Evolutionary conservation across 1,284 basidiomycete genomes (phyloP).

Genomic region (Sutorius eximius): DNA sequence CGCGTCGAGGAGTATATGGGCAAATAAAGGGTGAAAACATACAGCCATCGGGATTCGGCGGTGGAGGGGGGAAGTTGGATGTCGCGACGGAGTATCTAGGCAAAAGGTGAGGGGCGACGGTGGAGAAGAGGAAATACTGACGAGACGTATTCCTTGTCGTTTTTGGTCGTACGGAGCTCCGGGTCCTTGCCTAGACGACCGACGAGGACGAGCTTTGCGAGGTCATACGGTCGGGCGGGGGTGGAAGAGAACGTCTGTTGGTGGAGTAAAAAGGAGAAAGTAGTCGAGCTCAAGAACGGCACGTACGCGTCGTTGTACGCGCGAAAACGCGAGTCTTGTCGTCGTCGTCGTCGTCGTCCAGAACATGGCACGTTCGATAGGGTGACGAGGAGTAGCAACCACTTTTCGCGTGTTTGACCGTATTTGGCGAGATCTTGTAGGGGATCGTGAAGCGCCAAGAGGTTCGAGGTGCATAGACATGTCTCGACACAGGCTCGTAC

Average conservation of each 20-base stretch:
- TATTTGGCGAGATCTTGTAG: conserved; percentile 18
- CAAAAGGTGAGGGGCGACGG: background rate
- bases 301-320: conserved; percentile 51
- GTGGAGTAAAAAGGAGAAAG: background rate
- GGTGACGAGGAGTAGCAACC: background rate
- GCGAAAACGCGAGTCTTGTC: conserved; percentile 44
- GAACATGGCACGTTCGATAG: conserved; percentile 42
- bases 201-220: conserved; percentile 75
- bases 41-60: conserved; percentile 63
- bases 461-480: conserved; percentile 42
- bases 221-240: conserved; percentile 50
- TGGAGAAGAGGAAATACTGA: conserved; percentile 39
- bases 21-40: conserved; percentile 23
- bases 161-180: conserved; percentile 65
- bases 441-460: conserved; percentile 1
- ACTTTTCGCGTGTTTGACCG: conserved; percentile 21
- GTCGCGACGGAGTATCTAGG: conserved; percentile 71
- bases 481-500: conserved; percentile 89
- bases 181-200: conserved; percentile 73
- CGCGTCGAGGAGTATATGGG: background rate
- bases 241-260: conserved; percentile 70
- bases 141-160: conserved; percentile 74
- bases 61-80: conserved; percentile 55
- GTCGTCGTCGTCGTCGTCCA: conserved; percentile 24
- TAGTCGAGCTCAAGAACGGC: background rate